Conservation (phyloP, 495 filamentous ascomycete species). For the Penicillium cinerascens region DNA sequence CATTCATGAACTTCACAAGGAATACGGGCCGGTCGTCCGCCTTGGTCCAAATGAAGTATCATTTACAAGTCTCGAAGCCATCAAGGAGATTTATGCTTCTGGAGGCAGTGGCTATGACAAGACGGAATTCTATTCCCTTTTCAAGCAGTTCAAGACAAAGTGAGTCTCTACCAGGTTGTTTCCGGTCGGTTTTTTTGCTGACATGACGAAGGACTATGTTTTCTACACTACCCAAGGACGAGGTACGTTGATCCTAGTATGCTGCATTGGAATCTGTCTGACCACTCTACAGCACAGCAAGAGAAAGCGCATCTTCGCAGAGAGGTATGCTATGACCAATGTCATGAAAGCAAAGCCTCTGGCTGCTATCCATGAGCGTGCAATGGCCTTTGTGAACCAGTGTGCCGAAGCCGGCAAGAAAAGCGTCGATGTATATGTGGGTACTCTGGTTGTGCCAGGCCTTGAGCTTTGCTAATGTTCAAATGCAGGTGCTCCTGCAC, state of each 20-base stretch:
- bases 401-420: conserved; percentile 37
- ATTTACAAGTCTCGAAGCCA: conserved; percentile 52
- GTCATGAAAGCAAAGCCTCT: conserved; percentile 51
- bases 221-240: conserved; percentile 53
- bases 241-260: conserved; percentile 26
- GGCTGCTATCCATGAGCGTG: conserved; percentile 51
- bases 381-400: conserved; percentile 47
- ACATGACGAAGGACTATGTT: conserved; percentile 52
- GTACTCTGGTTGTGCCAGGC: too few relatives aligned
- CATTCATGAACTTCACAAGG: conserved; percentile 52
- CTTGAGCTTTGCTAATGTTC: too few relatives aligned
- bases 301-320: conserved; percentile 57
- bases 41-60: conserved; percentile 59
- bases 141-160: conserved; percentile 42
- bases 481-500: conserved; percentile 53
- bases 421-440: conserved; percentile 57
- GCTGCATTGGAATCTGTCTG: background rate
- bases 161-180: background rate
- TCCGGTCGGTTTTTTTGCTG: background rate
- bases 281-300: conserved; percentile 48
- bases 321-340: conserved; percentile 65
- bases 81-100: conserved; percentile 65
- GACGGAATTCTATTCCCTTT: conserved; percentile 63
- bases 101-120: conserved; percentile 67
- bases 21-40: conserved; percentile 55